A percentile compares a stretch with the other conserved stretches of the same genome.
Evolutionary conservation across 768 basidiomycete genomes (phyloP).

Genomic region (Lactarius sp.): DNA sequence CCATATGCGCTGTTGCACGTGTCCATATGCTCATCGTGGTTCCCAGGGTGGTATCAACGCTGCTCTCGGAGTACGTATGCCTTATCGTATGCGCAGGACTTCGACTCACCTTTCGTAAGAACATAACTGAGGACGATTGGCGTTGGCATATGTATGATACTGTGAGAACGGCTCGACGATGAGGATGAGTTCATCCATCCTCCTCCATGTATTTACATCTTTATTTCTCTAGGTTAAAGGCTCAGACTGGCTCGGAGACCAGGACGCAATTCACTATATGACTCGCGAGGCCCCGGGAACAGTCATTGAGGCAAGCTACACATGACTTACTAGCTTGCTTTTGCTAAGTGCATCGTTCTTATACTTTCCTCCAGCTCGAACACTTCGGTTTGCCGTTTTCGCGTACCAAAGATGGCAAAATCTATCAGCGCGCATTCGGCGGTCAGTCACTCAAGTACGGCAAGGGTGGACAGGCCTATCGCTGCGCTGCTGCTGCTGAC

Average conservation of each 20-base stretch:
- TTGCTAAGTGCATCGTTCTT: neutral
- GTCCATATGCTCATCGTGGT: neutral
- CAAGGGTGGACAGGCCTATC: conserved; percentile 98
- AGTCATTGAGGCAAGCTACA: conserved; percentile 71
- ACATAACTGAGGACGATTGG: conserved; percentile 99
- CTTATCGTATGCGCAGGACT: neutral
- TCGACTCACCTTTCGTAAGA: conserved; percentile 41
- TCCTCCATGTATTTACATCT: neutral
- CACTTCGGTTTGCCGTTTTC: conserved; percentile 99
- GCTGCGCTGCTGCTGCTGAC: conserved; percentile 97
- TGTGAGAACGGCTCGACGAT: conserved; percentile 40
- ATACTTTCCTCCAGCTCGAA: conserved; percentile 63
- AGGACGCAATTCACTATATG: conserved; percentile 99
- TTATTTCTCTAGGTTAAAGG: conserved; percentile 79
- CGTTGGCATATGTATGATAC: conserved; percentile 99
- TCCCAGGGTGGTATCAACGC: conserved; percentile 94
- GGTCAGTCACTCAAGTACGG: conserved; percentile 96
- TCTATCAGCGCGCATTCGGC: conserved; percentile 98
- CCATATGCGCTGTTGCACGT: neutral
- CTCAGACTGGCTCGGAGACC: conserved; percentile 99
- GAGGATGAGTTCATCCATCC: neutral
- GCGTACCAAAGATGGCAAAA: conserved; percentile 96
- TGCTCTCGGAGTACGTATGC: conserved; percentile 75
- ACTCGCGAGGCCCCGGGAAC: conserved; percentile 93
- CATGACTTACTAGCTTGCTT: neutral